Evolutionary conservation across 1,284 basidiomycete genomes (phyloP).

Genomic region (Phylloporus sp.): DNA sequence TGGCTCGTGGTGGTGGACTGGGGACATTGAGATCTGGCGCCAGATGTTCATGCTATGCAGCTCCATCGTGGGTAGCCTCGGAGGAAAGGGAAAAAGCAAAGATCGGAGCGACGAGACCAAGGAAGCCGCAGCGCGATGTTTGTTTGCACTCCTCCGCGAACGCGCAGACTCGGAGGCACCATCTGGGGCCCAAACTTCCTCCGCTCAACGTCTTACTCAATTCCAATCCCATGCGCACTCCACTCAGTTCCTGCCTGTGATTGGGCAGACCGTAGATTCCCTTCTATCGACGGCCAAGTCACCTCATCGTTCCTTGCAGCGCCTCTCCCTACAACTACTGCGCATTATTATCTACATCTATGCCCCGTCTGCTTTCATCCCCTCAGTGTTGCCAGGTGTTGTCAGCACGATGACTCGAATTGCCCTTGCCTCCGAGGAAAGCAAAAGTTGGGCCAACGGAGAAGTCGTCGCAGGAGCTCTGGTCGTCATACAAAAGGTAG

Average conservation of each 20-base stretch:
- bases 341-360: slow-evolving; percentile 66
- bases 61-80: slow-evolving; percentile 69
- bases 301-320: slow-evolving; percentile 67
- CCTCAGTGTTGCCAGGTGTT: slow-evolving; percentile 83
- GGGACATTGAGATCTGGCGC: slow-evolving; percentile 74
- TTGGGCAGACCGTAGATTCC: slow-evolving; percentile 84
- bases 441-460: slow-evolving; percentile 69
- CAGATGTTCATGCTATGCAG: slow-evolving; percentile 85
- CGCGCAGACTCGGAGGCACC: slow-evolving; percentile 50
- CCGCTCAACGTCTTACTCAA: slow-evolving; percentile 49
- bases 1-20: slow-evolving; percentile 80
- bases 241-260: slow-evolving; percentile 71
- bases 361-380: slow-evolving; percentile 67
- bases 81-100: slow-evolving; percentile 66
- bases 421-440: slow-evolving; percentile 60
- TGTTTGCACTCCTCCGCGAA: slow-evolving; percentile 64
- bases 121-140: slow-evolving; percentile 64
- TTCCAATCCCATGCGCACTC: slow-evolving; percentile 57
- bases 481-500: slow-evolving; percentile 60
- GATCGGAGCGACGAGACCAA: slow-evolving; percentile 82
- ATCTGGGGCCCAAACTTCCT: slow-evolving; percentile 28
- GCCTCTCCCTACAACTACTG: slow-evolving; percentile 68
- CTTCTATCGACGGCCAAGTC: slow-evolving; percentile 68
- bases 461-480: slow-evolving; percentile 70
- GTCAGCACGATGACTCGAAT: slow-evolving; percentile 79